These are phyloP conservation scores for Metschnikowia gelsemii DNA, from an alignment of 805 yeast genomes.

Conservation along the genomic window DNA sequence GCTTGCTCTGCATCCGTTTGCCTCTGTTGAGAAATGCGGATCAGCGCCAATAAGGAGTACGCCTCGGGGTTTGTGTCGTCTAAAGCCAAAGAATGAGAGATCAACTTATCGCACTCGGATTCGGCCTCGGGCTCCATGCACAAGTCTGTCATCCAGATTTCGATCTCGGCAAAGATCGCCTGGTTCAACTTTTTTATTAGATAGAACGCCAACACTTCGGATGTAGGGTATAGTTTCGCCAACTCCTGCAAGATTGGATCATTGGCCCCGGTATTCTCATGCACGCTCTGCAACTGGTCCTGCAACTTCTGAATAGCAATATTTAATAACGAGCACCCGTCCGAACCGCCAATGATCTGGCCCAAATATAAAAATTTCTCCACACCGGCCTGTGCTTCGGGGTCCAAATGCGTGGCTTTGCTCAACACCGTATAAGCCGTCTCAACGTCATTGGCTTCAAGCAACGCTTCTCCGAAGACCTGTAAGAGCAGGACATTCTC, in stretches of 20 bases:
- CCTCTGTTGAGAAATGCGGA: conserved; percentile 83
- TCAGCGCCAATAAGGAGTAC: conserved; percentile 79
- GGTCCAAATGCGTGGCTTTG: conserved; percentile 66
- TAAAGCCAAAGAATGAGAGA: conserved; percentile 60
- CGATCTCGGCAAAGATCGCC: conserved; percentile 82
- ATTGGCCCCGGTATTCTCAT: conserved; percentile 23
- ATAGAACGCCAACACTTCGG: conserved; percentile 28
- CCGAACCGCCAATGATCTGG: conserved; percentile 80
- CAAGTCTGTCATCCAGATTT: conserved; percentile 96
- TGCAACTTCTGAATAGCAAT: conserved; percentile 57
- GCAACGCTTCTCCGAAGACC: conserved; percentile 68
- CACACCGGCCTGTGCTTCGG: conserved; percentile 60
- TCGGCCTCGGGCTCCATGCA: conserved; percentile 95
- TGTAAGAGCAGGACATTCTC: conserved; percentile 50
- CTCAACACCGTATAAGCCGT: conserved; percentile 65
- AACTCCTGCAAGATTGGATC: conserved; percentile 28
- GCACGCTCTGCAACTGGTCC: conserved; percentile 35
- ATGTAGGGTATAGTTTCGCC: conserved; percentile 25
- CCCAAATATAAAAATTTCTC: conserved; percentile 90
- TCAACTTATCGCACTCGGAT: conserved; percentile 66
- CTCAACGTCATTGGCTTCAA: conserved; percentile 80
- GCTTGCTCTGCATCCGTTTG: conserved; percentile 71
- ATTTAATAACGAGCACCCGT: conserved; percentile 63
- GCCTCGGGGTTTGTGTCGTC: conserved; percentile 71
- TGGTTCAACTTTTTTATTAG: conserved; percentile 62